phyloP scores from a whole-genome alignment of 1,284 basidiomycete species.

The Apiotrichum sp. region DNA sequence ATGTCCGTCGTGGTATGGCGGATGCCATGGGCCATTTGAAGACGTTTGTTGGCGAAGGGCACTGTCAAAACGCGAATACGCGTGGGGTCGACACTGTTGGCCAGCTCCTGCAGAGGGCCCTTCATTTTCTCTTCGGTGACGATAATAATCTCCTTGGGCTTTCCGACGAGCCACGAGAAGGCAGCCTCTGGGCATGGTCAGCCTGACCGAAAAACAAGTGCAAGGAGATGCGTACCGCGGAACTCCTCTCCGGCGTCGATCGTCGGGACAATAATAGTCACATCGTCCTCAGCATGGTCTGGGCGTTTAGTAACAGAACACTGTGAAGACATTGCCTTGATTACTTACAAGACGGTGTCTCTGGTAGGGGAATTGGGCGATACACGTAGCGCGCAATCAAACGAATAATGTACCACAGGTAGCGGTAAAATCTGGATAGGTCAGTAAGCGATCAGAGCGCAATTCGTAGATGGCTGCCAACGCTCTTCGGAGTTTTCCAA shows the following conservation, averaged over 20 bases:
- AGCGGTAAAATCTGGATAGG: slow-evolving; percentile 59
- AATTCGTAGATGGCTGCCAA: too few relatives aligned
- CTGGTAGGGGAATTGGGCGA: slow-evolving; percentile 74
- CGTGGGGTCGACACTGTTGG: slow-evolving; percentile 72
- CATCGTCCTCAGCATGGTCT: slow-evolving; percentile 66
- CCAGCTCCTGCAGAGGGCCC: slow-evolving; percentile 75
- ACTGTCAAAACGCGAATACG: slow-evolving; percentile 81
- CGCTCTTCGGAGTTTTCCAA: too few relatives aligned
- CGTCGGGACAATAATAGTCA: slow-evolving; percentile 89
- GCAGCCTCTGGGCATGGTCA: slow-evolving; percentile 59
- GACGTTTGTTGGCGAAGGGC: slow-evolving; percentile 83
- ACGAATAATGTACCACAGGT: slow-evolving; percentile 82
- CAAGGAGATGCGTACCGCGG: slow-evolving; percentile 49
- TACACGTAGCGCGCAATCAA: slow-evolving; percentile 68
- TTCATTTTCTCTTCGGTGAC: slow-evolving; percentile 88
- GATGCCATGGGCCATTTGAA: slow-evolving; percentile 88
- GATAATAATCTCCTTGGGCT: slow-evolving; percentile 87
- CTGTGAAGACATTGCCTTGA: not conserved
- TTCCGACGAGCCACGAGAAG: slow-evolving; percentile 78
- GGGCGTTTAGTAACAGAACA: not conserved
- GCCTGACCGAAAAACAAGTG: not conserved
- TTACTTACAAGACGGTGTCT: slow-evolving; percentile 72
- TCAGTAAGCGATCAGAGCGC: slow-evolving; percentile 1
- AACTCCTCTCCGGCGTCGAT: slow-evolving; percentile 92
- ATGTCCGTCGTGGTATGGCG: slow-evolving; percentile 83